These are phyloP conservation scores for Harringtonia aguacate DNA, from an alignment of 2,329 filamentous ascomycete genomes.

Conservation along the genomic window DNA sequence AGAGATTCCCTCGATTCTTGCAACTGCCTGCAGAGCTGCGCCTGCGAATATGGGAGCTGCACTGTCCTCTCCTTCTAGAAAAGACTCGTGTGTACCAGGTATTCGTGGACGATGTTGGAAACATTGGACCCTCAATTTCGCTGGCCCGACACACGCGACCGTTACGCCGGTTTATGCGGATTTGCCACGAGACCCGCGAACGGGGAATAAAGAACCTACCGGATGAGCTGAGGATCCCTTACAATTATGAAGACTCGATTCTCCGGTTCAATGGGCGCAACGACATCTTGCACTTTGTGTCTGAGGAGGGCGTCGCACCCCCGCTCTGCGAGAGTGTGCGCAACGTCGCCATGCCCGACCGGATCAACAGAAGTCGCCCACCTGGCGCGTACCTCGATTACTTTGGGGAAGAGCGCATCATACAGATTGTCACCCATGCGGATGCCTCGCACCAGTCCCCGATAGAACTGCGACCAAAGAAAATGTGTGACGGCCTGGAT, in stretches of 20 bases:
- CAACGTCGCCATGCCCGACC: conserved; percentile 5
- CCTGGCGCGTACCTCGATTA: conserved; percentile 3
- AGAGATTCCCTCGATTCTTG: conserved; percentile 6
- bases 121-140: not conserved
- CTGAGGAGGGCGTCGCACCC: not conserved
- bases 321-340: conserved; percentile 1
- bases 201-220: conserved; percentile 8
- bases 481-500: not conserved
- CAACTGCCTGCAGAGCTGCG: conserved; percentile 11
- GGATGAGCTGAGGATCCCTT: conserved; percentile 7
- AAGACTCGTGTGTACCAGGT: conserved; percentile 6
- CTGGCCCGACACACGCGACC: conserved; percentile 1
- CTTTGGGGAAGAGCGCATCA: not conserved
- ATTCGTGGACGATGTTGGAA: not conserved
- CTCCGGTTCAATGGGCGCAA: conserved; percentile 8
- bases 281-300: conserved; percentile 9
- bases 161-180: conserved; percentile 6
- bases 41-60: conserved; percentile 11
- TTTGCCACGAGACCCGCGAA: conserved; percentile 9
- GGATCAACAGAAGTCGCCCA: not conserved
- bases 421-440: not conserved
- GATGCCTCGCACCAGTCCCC: conserved; percentile 6
- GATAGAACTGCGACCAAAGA: not conserved
- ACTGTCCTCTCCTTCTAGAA: conserved; percentile 6
- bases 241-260: not conserved